These are phyloP conservation scores for Vicia sativa DNA, from an alignment of 306 rosid genomes.

Conservation along the genomic window DNA sequence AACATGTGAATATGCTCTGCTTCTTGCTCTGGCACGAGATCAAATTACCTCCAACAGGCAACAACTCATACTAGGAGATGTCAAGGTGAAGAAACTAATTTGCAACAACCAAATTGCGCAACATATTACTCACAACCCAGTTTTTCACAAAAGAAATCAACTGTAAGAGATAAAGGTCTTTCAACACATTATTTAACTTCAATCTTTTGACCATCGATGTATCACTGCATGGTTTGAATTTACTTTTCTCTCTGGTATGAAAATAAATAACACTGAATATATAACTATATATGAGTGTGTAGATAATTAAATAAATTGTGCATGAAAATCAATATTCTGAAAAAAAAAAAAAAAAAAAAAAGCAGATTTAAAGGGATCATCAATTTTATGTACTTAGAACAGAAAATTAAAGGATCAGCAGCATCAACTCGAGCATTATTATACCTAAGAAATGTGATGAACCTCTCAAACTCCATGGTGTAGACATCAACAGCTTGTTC, in stretches of 20 bases:
- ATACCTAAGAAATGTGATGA: conserved; percentile 78
- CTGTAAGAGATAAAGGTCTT: background rate
- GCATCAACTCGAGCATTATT: conserved; percentile 27
- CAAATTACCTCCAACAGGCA: conserved; percentile 3
- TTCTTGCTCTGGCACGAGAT: background rate
- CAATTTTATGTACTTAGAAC: conserved; percentile 18
- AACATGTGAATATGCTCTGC: background rate
- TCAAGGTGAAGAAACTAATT: background rate
- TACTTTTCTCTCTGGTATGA: background rate
- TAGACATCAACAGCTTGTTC: conserved; percentile 82
- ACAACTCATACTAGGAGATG: background rate
- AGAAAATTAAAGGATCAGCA: conserved; percentile 25
- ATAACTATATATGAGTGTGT: background rate
- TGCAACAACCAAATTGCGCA: background rate
- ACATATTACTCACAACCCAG: background rate
- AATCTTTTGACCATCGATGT: conserved; percentile 3
- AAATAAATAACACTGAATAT: background rate
- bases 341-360: background rate
- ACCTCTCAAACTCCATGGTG: conserved; percentile 75
- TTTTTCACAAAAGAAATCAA: background rate
- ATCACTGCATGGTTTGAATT: background rate
- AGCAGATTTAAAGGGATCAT: conserved; percentile 4
- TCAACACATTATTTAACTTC: background rate
- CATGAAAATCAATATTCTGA: background rate
- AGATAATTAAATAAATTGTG: conserved; percentile 15